Evolutionary conservation across 1,284 basidiomycete genomes (phyloP), one percentile per base, ranked within the genome.

Genomic region (Mycocalia duriaeana): DNA sequence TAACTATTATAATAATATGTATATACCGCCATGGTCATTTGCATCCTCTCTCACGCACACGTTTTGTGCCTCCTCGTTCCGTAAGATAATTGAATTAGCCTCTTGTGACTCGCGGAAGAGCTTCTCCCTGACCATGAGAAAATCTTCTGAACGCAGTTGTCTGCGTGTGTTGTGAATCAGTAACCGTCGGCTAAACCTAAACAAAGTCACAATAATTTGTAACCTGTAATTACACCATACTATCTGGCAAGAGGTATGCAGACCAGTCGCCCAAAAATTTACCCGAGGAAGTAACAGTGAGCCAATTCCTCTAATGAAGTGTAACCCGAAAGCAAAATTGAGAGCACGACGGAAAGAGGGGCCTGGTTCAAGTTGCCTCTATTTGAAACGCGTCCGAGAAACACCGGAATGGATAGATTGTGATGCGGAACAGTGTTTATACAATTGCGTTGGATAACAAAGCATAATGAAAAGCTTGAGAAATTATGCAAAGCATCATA

Each of bases 391-490:
- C 50, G 50, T 54, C 52, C 51, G 51, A 56, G 48, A 45, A 41
- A 48, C 49, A 58, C 58, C 42, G 42, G 54, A 57, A 61, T 58
- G 59, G 59, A 51, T 61, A 61, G 43, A 61, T 61, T 61, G 53
- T 57, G 57, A 56, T 57, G 57, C 57, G 54, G 54, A 54, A 53
- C 40, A 23, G 25, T 34, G 28, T 11, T 11, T 9, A 7, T 19
- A 19, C 18, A 11, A 11, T 38, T 38, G 18, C 18, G 8, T 44
- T 49, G 42, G 44, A 51, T 36, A 50, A 49, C 49, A 52, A 52
- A 51, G 44, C 24, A 49, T 54, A 51, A 54, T 51, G 50, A 50
- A 50, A 47, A 52, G 46, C 45, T 52, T 50, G 47, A 47, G 47
- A 49, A 50, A 45, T 38, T n/a, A n/a, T n/a, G n/a, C n/a, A n/a